Evolutionary conservation across 2,329 filamentous ascomycete genomes (phyloP), one percentile per base, ranked within the genome.

Genomic region (Metarhizium guizhouense): DNA sequence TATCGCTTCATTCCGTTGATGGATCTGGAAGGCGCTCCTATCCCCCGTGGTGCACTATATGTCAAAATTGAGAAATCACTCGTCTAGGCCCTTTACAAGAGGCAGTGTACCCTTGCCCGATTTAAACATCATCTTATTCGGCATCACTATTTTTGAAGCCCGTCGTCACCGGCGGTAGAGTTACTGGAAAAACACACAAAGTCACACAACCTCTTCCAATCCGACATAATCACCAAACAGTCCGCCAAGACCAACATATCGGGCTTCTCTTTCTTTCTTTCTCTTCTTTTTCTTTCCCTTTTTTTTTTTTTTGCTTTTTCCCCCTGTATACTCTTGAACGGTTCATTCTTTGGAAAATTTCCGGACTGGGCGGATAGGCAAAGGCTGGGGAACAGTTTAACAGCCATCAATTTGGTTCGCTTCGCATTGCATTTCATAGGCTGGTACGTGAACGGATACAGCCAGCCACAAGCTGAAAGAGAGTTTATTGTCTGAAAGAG

Each of bases 1-100:
- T 83, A 81, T 66, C 76, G 81, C 48, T 78, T 82, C 59, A 68
- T 84, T 53, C 68, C 71, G 43, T 72, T 84, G 48, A 66, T 75
- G 60, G 74, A 82, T 56, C 67, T 68, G 25, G 69, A 72, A 30
- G 76, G 78, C 18, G 67, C 71, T 49, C 68, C 70, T 13, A 74
- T 77, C 29, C 63, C 70, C 6, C 77, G 75, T 54, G 72, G 72
- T 10, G 75, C 77, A 60, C 65, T 84, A 51, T 69, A 83, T 45
- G 76, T 83, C 53, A 79, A 72, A 56, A 72, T 84, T 36, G 69
- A 74, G 47, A 83, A 82, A 68, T 67, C 63, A 11, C 42, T 56
- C 40, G 25, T 30, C 32, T 14, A 48, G 13, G 20, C 8, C 25
- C n/a, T 3, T 7, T 6, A 6, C 42, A 45, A 10, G 42, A 10